Base-by-base conservation (phyloP, 768 basidiomycete species). In the Leccinum obscurum region DNA sequence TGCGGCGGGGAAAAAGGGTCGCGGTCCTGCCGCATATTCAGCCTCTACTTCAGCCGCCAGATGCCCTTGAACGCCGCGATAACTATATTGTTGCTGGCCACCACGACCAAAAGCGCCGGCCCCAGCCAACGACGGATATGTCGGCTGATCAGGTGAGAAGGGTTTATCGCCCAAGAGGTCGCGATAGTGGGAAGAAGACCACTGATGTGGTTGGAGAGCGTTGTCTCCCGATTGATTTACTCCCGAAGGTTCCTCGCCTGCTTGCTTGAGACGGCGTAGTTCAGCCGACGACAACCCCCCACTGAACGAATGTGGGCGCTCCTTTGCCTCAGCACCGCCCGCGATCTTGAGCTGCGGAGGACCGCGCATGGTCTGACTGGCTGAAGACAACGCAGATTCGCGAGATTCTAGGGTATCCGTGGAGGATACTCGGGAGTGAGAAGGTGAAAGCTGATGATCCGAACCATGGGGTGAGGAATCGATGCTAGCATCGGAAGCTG, bases 391-490 rank as follows among this genome's bases (percentile, higher is more conserved):
- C 17, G 66, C 75, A 54, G 86, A 85, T 58, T 82, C 82, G 61
- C 84, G 87, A 58, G 84, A 83, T 53, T 81, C 78, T 30, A 86
- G 81, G 34, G 87, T 88, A 75, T 92, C 90, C 63, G 87, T 85
- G n/a, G 91, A 92, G 28, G 90, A 91, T 55, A 88, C 91, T 57
- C 90, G 85, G 63, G 90, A 92, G 74, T 92, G 90, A 63, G 87
- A 86, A 30, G 84, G 80, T 56, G 76, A 80, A 66, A 86, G 84
- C 61, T 83, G 82, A 72, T 88, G 86, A 64, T 89, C 88, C 62
- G 85, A 81, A 49, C 81, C 75, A 56, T 86, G 84, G 20, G 90
- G 88, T 37, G 90, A 90, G 53, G 90, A 91, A 66, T 85, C 87
- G 53, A 85, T 77, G 70, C 89, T 91, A 55, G 85, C 80, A 68